phyloP scores from a whole-genome alignment of 1,284 basidiomycete genomes.

The Puccinia polysora region DNA sequence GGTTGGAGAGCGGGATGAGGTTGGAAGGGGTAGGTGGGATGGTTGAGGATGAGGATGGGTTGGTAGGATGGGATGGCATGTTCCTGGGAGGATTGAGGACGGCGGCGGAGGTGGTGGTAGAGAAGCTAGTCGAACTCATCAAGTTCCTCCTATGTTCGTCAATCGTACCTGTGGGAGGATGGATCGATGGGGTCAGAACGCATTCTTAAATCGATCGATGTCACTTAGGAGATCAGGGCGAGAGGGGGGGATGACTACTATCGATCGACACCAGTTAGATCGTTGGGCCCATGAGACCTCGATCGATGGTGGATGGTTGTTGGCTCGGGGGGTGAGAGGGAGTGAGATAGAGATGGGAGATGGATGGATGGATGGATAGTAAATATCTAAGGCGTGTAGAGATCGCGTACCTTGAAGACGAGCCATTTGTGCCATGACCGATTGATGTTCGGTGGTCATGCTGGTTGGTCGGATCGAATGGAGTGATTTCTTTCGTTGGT shows the following conservation, averaged over 20 bases:
- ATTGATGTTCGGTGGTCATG: background rate
- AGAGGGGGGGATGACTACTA: too few relatives aligned
- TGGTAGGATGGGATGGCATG: background rate
- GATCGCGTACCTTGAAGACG: background rate
- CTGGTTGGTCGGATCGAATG: background rate
- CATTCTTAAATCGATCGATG: too few relatives aligned
- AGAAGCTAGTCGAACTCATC: background rate
- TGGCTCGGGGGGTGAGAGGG: too few relatives aligned
- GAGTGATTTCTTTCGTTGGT: too few relatives aligned
- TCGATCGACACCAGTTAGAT: too few relatives aligned
- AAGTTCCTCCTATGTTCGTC: conserved; percentile 13
- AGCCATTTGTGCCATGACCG: background rate
- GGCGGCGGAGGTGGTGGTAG: background rate
- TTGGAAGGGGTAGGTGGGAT: background rate
- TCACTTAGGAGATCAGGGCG: too few relatives aligned
- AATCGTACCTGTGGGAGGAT: background rate
- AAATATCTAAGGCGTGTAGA: too few relatives aligned
- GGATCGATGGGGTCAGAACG: background rate
- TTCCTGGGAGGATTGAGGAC: background rate
- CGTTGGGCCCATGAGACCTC: too few relatives aligned
- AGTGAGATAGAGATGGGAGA: too few relatives aligned
- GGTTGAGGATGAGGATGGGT: background rate
- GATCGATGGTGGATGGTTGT: too few relatives aligned
- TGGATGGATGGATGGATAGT: too few relatives aligned
- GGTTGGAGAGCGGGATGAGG: background rate